phyloP scores from a whole-genome alignment of 192 early-diverging fungal species.

The Funneliformis mosseae region DNA sequence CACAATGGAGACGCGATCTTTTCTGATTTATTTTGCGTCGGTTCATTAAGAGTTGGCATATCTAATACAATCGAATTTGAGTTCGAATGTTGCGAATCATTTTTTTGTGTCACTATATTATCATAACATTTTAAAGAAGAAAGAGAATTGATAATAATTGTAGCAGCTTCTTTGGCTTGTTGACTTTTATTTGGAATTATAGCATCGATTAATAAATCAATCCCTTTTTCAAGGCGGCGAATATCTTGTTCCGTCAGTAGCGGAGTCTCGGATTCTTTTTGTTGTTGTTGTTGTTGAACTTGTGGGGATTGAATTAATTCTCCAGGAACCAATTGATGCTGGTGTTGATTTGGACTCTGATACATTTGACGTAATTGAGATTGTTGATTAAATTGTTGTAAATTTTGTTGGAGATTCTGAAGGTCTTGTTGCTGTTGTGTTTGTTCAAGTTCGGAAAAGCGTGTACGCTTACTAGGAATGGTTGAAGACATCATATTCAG shows the following conservation, averaged over 20 bases:
- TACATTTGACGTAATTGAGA: not conserved
- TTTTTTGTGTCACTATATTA: not conserved
- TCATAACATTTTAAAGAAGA: not conserved
- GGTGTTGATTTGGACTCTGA: not conserved
- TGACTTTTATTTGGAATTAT: not conserved
- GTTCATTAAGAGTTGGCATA: conserved; percentile 13
- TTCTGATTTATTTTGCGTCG: not conserved
- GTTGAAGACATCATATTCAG: not conserved
- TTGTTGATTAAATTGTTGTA: not conserved
- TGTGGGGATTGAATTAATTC: not conserved
- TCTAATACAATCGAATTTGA: conserved; percentile 17
- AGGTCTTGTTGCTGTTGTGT: not conserved
- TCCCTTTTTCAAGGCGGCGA: conserved; percentile 4
- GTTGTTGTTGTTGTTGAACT: not conserved
- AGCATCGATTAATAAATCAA: not conserved
- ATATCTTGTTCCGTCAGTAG: not conserved
- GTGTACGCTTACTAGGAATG: not conserved
- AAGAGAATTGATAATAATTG: not conserved
- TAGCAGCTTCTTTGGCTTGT: not conserved
- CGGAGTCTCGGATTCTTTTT: not conserved
- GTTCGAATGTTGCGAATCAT: not conserved
- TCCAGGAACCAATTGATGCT: not conserved
- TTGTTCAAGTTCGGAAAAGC: not conserved
- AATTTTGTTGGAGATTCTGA: not conserved
- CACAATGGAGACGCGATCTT: not conserved